Evolutionary conservation across 129 eudicot genomes (phyloP).

Genomic region (Artemisia argyi): DNA sequence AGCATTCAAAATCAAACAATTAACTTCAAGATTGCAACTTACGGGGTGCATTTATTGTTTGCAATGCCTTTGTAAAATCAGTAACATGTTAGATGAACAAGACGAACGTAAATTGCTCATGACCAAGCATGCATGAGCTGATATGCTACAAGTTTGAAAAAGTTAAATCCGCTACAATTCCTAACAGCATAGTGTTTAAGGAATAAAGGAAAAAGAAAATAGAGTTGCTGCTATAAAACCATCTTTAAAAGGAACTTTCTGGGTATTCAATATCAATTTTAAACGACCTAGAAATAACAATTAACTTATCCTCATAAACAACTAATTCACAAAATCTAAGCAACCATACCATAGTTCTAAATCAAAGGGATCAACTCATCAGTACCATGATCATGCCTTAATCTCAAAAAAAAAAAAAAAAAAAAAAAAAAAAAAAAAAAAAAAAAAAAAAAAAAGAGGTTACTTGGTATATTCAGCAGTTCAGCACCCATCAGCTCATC

Average conservation of each 20-base stretch:
- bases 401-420: not conserved
- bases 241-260: not conserved
- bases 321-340: conserved; percentile 2
- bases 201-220: not conserved
- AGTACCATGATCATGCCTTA: conserved; percentile 16
- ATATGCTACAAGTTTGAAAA: too few relatives aligned
- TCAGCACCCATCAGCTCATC: too few relatives aligned
- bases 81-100: too few relatives aligned
- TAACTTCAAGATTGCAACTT: too few relatives aligned
- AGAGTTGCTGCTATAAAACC: conserved; percentile 5
- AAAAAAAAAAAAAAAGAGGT: not conserved
- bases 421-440: not conserved
- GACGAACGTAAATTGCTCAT: too few relatives aligned
- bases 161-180: too few relatives aligned
- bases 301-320: conserved; percentile 7
- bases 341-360: conserved; percentile 9
- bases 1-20: too few relatives aligned
- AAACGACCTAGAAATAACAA: conserved; percentile 7
- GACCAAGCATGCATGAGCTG: too few relatives aligned
- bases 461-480: conserved; percentile 11
- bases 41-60: too few relatives aligned
- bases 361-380: conserved; percentile 1
- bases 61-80: too few relatives aligned
- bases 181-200: too few relatives aligned
- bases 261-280: not conserved